phyloP scores from a whole-genome alignment of 2,329 filamentous ascomycete genomes.

The Fusarium sp. region DNA sequence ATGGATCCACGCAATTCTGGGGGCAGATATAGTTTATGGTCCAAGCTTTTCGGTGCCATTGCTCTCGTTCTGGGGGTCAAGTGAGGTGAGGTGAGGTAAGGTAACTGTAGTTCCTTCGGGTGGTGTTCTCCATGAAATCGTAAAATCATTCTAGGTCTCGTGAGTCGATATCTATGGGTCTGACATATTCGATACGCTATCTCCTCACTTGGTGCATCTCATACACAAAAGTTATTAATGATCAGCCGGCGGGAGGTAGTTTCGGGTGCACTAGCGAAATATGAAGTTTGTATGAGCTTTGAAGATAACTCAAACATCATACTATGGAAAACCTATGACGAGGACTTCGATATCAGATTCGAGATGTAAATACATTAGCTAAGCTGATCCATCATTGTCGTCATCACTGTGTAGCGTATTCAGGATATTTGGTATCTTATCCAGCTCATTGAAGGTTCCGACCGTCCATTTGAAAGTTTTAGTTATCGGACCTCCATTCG shows the following conservation, averaged over 20 bases:
- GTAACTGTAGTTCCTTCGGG: not conserved
- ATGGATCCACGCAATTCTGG: conserved; percentile 15
- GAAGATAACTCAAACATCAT: not conserved
- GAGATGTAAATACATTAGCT: not conserved
- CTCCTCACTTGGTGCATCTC: not conserved
- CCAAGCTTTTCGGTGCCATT: conserved; percentile 1
- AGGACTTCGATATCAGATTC: not conserved
- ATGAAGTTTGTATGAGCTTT: not conserved
- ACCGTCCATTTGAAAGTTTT: not conserved
- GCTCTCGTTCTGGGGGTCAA: not conserved
- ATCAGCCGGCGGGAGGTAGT: not conserved
- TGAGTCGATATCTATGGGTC: conserved; percentile 18
- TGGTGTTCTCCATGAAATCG: not conserved
- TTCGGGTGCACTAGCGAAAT: not conserved
- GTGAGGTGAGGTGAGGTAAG: conserved; percentile 3
- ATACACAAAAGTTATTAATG: not conserved
- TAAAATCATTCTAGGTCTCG: conserved; percentile 6
- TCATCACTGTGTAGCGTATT: conserved; percentile 1
- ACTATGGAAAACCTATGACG: not conserved
- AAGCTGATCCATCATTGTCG: conserved; percentile 5
- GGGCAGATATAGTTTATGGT: conserved; percentile 1
- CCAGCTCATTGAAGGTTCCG: not conserved
- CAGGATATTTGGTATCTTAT: not conserved
- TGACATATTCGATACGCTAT: conserved; percentile 26
- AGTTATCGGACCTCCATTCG: conserved; percentile 2